phyloP scores from a whole-genome alignment of 140 eudicot genomes.

The Flaveria floridana region DNA sequence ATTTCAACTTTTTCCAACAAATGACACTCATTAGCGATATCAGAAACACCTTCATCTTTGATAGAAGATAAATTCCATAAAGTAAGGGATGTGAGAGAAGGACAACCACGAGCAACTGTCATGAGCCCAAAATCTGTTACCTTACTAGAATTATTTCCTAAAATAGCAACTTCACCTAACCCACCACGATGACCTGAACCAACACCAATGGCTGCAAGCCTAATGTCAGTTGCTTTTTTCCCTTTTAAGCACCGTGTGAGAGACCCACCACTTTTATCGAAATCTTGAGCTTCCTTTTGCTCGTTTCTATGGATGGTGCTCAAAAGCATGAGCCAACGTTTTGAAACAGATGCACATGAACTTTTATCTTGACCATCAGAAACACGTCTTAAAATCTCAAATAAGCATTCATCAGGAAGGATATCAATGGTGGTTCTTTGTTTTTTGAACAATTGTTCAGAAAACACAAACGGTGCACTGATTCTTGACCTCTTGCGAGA shows the following conservation, averaged over 20 bases:
- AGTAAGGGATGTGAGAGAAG: slow-evolving; percentile 52
- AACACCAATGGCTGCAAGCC: slow-evolving; percentile 77
- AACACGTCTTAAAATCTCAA: slow-evolving; percentile 69
- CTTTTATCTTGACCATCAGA: slow-evolving; percentile 63
- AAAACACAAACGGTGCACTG: slow-evolving; percentile 53
- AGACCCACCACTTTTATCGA: slow-evolving; percentile 40
- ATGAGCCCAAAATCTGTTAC: slow-evolving; percentile 61
- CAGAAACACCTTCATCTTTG: slow-evolving; percentile 53
- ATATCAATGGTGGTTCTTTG: slow-evolving; percentile 53
- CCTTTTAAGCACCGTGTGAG: slow-evolving; percentile 73
- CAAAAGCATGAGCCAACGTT: slow-evolving; percentile 76
- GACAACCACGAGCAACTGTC: slow-evolving; percentile 66
- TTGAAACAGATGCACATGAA: slow-evolving; percentile 70
- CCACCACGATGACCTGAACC: slow-evolving; percentile 65
- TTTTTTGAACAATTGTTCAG: slow-evolving; percentile 38
- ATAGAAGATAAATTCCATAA: slow-evolving; percentile 56
- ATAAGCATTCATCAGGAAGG: slow-evolving; percentile 83
- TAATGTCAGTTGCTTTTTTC: slow-evolving; percentile 75
- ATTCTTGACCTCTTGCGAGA: slow-evolving; percentile 73
- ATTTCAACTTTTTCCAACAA: slow-evolving; percentile 62
- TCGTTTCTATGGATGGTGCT: slow-evolving; percentile 54
- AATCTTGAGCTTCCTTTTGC: slow-evolving; percentile 33
- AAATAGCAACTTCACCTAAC: slow-evolving; percentile 54
- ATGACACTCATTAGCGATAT: slow-evolving; percentile 58
- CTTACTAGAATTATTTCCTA: slow-evolving; percentile 45